Percentiles rank a stretch among this genome's conserved stretches.
Evolutionary conservation across 371 early-diverging fungal species (phyloP).

Genomic region (Mucor piriformis): DNA sequence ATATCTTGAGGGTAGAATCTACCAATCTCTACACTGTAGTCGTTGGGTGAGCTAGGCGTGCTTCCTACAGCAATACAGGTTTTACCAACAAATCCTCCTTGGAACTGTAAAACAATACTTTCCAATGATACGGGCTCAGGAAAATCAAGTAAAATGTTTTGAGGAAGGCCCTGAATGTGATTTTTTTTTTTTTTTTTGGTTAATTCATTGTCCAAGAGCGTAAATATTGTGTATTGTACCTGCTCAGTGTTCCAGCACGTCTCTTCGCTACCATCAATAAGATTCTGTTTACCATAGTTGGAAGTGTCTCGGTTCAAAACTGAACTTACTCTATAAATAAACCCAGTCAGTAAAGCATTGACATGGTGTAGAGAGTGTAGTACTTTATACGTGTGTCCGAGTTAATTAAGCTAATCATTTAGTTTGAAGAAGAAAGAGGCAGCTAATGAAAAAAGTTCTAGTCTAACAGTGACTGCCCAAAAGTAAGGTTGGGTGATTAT

Average conservation of each 20-base stretch:
- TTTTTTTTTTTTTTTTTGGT: not conserved
- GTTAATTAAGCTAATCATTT: constrained; percentile 54
- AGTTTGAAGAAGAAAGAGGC: not conserved
- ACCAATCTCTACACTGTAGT: constrained; percentile 48
- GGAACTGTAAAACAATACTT: constrained; percentile 73
- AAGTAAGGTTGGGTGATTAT: not conserved
- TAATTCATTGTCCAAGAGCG: constrained; percentile 10
- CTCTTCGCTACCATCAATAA: constrained; percentile 77
- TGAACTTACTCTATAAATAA: constrained; percentile 83
- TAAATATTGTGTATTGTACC: no score
- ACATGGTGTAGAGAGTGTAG: not conserved
- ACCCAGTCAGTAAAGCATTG: not conserved
- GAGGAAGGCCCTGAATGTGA: constrained; percentile 70
- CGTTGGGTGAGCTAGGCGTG: constrained; percentile 30
- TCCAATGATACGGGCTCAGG: constrained; percentile 50
- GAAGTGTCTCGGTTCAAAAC: constrained; percentile 80
- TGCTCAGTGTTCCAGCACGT: constrained; percentile 97
- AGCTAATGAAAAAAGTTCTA: not conserved
- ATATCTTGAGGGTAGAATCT: constrained; percentile 72
- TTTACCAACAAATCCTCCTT: constrained; percentile 92
- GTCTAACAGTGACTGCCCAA: not conserved
- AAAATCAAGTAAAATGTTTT: constrained; percentile 81
- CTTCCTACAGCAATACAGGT: constrained; percentile 57
- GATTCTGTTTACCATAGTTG: constrained; percentile 80
- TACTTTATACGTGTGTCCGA: constrained; percentile 66